Conservation (phyloP, 2,329 filamentous ascomycete genomes). For the Fusarium bactridioides region DNA sequence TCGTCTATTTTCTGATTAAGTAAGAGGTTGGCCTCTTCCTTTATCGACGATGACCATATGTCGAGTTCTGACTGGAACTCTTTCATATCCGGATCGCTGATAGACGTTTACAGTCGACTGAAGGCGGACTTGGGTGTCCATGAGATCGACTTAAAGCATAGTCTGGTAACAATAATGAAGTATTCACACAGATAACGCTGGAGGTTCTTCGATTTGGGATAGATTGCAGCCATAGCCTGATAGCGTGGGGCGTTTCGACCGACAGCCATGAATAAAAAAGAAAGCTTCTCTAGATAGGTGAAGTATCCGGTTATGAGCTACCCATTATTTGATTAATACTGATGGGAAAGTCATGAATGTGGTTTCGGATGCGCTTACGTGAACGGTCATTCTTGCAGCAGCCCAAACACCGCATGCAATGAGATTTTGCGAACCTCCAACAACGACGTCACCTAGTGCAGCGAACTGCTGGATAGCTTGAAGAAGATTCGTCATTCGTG, state of each 20-base stretch:
- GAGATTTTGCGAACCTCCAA: slow-evolving; percentile 55
- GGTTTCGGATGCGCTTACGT: neutral
- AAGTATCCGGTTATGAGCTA: slow-evolving; percentile 32
- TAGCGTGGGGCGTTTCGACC: slow-evolving; percentile 52
- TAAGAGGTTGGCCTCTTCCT: slow-evolving; percentile 41
- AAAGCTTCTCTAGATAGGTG: slow-evolving; percentile 46
- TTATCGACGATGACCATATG: slow-evolving; percentile 47
- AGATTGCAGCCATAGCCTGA: slow-evolving; percentile 49
- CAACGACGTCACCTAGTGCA: slow-evolving; percentile 46
- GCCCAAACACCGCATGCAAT: slow-evolving; percentile 56
- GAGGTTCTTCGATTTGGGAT: slow-evolving; percentile 48
- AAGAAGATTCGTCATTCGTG: slow-evolving; percentile 52
- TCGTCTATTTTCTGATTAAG: slow-evolving; percentile 34
- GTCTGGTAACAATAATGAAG: slow-evolving; percentile 48
- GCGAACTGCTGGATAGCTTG: slow-evolving; percentile 53
- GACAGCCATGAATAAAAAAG: slow-evolving; percentile 50
- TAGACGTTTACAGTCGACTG: slow-evolving; percentile 40
- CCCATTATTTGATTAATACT: neutral
- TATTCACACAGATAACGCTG: slow-evolving; percentile 51
- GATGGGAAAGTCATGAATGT: accelerated
- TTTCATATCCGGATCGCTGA: slow-evolving; percentile 46
- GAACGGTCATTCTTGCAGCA: slow-evolving; percentile 47
- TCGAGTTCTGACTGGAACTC: slow-evolving; percentile 46
- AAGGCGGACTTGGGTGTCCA: slow-evolving; percentile 46
- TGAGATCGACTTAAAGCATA: slow-evolving; percentile 49